A percentile compares a stretch with the other conserved stretches of the same genome.
Evolutionary conservation across 306 rosid species (phyloP).

Genomic region (Cicer chorassanicum): DNA sequence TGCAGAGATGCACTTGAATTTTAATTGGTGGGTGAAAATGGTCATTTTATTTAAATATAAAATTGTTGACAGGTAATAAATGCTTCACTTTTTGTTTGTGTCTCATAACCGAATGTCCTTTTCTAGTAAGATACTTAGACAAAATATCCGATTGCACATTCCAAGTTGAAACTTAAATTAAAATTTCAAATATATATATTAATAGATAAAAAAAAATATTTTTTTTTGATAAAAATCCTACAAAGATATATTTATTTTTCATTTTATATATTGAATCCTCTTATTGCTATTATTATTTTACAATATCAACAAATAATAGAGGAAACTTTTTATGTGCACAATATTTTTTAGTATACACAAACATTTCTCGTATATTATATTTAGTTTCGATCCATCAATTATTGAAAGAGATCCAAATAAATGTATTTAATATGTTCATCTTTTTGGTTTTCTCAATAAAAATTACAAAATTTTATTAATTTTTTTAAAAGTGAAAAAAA

Average conservation of each 20-base stretch:
- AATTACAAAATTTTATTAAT: no score
- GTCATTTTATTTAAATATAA: background rate
- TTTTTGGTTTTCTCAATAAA: no score
- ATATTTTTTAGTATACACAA: background rate
- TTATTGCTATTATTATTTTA: no score
- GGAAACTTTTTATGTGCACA: background rate
- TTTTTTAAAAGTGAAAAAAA: no score
- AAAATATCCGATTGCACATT: slow-evolving; percentile 37
- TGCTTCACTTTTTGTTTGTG: slow-evolving; percentile 19
- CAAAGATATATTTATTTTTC: background rate
- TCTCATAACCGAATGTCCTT: slow-evolving; percentile 38
- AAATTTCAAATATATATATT: background rate
- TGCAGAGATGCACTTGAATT: no score
- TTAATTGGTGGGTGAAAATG: background rate
- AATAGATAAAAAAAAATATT: no score
- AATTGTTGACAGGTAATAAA: background rate
- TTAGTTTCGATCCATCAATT: no score
- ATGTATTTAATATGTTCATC: no score
- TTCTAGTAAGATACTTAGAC: slow-evolving; percentile 40
- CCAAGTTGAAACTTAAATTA: background rate
- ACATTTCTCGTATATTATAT: no score
- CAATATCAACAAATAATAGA: no score
- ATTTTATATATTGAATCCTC: background rate
- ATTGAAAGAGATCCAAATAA: no score
- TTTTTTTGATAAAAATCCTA: no score